Base-by-base conservation (phyloP, 345 rosid genomes). In the Melaleuca alternifolia region DNA sequence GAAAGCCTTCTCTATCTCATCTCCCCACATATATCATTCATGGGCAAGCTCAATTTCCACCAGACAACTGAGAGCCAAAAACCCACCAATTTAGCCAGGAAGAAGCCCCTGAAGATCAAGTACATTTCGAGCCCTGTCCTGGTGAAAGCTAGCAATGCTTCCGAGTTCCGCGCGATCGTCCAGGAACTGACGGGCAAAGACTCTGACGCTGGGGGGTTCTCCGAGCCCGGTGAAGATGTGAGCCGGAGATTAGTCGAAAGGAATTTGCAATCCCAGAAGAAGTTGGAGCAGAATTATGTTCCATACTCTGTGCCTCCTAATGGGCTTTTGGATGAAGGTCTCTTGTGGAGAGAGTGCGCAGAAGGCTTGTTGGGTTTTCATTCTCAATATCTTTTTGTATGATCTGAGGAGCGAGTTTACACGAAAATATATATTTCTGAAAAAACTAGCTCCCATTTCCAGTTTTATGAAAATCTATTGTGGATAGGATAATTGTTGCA, bases 101-200 rank as follows among this genome's bases (percentile, higher is more conserved):
- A 86, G 90, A 85, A 85, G 54, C 94, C 94, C 24, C 16, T 90
- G 50, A 93, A 92, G 90, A 88, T 93, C 50, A 93, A 84, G 6
- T 92, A 93, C 86, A 92, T 93, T 53, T 91, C 93, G 1, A 93
- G 89, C 86, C 94, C 94, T 5, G 87, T 90, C 86, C 76, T 90
- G 90, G 89, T 93, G 79, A 91, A 85, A 71, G 92, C 89, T 14
- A 75, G 87, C 76, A 90, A 52, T 71, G 90, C 91, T 26, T 85
- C 91, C 1, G 93, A 93, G 90, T 93, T 93, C 87, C 88, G 91
- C 18, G 88, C 92, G 0, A 89, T 93, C 6, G 94, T 93, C 86
- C 94, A 93, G 77, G 91, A 91, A 85, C 84, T 93, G 24, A 93
- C 93, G 4, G 93, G 94, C 14, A 90, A 90, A 84, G 79, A 93